A percentile compares a stretch with the other conserved stretches of the same genome.
These are phyloP conservation scores for Rhododendron henanense DNA, from an alignment of 148 eudicot genomes.

Conservation along the genomic window DNA sequence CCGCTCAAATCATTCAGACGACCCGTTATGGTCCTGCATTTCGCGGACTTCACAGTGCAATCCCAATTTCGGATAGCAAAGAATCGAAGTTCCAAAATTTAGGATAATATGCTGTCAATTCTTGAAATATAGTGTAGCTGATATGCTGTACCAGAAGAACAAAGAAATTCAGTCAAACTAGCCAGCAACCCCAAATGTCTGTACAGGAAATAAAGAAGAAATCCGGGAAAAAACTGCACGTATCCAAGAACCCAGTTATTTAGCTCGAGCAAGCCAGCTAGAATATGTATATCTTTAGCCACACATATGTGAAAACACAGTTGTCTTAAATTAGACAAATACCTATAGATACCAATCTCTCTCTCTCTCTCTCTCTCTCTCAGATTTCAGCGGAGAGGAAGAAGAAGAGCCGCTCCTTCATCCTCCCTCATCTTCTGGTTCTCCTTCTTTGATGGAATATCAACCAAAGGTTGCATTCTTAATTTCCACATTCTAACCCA, in stretches of 20 bases:
- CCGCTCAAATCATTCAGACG: background rate
- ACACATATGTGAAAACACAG: background rate
- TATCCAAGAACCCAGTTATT: background rate
- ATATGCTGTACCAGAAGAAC: background rate
- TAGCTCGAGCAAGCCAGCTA: background rate
- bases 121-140: background rate
- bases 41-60: background rate
- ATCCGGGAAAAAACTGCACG: background rate
- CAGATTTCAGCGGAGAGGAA: slow-evolving; percentile 10
- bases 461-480: slow-evolving; percentile 3
- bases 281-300: background rate
- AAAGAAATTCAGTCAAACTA: background rate
- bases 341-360: background rate
- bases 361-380: slow-evolving; percentile 3
- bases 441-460: slow-evolving; percentile 13
- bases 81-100: background rate
- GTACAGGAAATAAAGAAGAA: background rate
- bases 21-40: background rate
- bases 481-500: background rate
- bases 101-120: background rate
- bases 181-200: background rate
- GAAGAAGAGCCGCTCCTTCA: slow-evolving; percentile 16
- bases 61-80: background rate
- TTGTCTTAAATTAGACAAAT: background rate
- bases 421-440: background rate